Evolutionary conservation across 768 basidiomycete genomes (phyloP), one percentile per base, ranked within the genome.

Genomic region (Amyloporia xantha): DNA sequence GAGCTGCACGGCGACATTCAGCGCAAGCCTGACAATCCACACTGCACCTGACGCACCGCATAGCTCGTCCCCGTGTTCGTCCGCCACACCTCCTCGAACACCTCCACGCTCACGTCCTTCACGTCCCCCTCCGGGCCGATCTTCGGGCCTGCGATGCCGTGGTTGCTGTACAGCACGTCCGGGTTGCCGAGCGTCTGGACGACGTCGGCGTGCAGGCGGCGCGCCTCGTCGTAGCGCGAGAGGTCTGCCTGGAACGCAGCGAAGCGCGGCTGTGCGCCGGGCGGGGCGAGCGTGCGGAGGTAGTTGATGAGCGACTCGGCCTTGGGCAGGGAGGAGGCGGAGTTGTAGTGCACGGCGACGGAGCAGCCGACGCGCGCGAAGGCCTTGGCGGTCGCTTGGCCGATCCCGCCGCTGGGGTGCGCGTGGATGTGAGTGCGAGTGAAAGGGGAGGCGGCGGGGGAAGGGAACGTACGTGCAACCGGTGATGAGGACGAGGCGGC

Each of bases 101-200:
- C 60, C 33, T 77, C 73, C 13, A 71, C 47, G 51, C 66, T 66
- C 30, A 76, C 54, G 48, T 70, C 66, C 51, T 72, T 64, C 17
- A 80, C 75, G 51, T 77, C 65, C 0, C 74, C 77, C 1, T 62
- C 56, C 6, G 68, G 69, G 0, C 77, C 77, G 24, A 76, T 70
- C 19, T 58, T 62, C 5, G 60, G 68, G 7, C 68, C 68, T 0
- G 72, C 66, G 1, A 66, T 64, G 7, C 76, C 77, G 36, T 75
- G 68, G 51, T 80, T 80, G 54, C 73, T 75, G 58, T 75, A 78
- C 28, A 79, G 52, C 44, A 79, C 70, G 54, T 78, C 74, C 0
- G 75, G 74, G 47, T 75, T 64, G 0, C 78, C 77, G 40, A 79
- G 61, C 5, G 59, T 51, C 17, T 59, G 57, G 15, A 76, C 71